These are phyloP conservation scores for Fusarium globosum DNA, from an alignment of 2,329 filamentous ascomycete genomes.

Conservation along the genomic window DNA sequence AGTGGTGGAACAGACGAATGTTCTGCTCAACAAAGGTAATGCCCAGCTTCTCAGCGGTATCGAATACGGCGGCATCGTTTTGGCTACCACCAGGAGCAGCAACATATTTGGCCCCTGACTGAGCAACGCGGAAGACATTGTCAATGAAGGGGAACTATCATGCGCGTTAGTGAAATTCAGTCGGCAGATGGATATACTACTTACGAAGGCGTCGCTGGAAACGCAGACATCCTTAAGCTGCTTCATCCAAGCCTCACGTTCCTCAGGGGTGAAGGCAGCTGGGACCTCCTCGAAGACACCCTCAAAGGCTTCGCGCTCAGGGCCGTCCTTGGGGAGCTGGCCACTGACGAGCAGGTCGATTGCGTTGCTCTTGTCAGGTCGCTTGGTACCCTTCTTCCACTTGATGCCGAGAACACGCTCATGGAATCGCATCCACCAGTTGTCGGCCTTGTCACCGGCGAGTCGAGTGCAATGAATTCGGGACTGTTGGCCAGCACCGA, in stretches of 20 bases:
- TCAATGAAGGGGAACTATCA: constrained; percentile 94
- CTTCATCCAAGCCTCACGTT: constrained; percentile 86
- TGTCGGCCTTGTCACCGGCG: constrained; percentile 97
- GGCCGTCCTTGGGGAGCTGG: constrained; percentile 82
- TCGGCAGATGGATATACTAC: constrained; percentile 50
- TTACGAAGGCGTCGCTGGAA: constrained; percentile 94
- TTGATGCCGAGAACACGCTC: constrained; percentile 86
- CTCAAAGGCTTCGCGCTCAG: constrained; percentile 89
- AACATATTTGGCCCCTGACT: constrained; percentile 95
- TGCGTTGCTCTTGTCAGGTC: constrained; percentile 96
- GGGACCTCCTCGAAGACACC: constrained; percentile 91
- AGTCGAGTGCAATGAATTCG: constrained; percentile 98
- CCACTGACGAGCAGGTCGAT: constrained; percentile 96
- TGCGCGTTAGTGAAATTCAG: constrained; percentile 38
- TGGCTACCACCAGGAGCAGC: constrained; percentile 92
- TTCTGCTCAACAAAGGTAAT: constrained; percentile 98
- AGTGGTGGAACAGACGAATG: constrained; percentile 63
- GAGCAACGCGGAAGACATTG: constrained; percentile 91
- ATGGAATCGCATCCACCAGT: constrained; percentile 99
- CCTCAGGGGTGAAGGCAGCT: constrained; percentile 80
- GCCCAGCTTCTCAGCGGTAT: constrained; percentile 89
- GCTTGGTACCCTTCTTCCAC: constrained; percentile 98
- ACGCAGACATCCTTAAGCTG: constrained; percentile 86
- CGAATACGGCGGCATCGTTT: constrained; percentile 83
- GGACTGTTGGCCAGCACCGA: constrained; percentile 96